Evolutionary conservation across 106 monocot genomes (phyloP).

Genomic region (Cymbidium sinense): DNA sequence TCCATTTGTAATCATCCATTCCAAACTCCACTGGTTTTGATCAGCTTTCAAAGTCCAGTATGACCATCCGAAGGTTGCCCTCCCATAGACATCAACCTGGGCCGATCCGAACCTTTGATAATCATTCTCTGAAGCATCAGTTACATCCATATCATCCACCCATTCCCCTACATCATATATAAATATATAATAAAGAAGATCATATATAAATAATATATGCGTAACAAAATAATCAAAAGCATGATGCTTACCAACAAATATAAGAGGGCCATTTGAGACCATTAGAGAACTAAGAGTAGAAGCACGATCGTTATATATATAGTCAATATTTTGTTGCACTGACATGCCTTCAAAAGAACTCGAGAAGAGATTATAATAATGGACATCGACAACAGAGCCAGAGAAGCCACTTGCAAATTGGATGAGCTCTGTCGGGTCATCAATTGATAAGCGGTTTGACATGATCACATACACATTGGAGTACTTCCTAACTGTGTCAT

Average conservation of each 20-base stretch:
- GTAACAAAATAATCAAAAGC: too few relatives aligned
- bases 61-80: conserved; percentile 72
- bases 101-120: conserved; percentile 52
- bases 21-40: conserved; percentile 53
- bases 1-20: conserved; percentile 83
- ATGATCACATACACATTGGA: conserved; percentile 62
- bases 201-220: too few relatives aligned
- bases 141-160: conserved; percentile 62
- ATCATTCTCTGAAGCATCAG: conserved; percentile 30
- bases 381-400: conserved; percentile 58
- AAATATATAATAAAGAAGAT: too few relatives aligned
- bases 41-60: conserved; percentile 64
- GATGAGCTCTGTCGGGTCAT: conserved; percentile 40
- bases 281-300: conserved; percentile 21
- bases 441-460: conserved; percentile 41
- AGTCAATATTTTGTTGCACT: conserved; percentile 68
- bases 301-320: conserved; percentile 39
- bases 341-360: conserved; percentile 25
- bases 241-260: conserved; percentile 50
- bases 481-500: conserved; percentile 50
- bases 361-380: conserved; percentile 69
- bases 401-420: conserved; percentile 46
- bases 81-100: conserved; percentile 47
- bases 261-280: conserved; percentile 43
- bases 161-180: conserved; percentile 52